Percentiles rank a stretch among this genome's conserved stretches.
Evolutionary conservation across 2,329 filamentous ascomycete genomes (phyloP).

Genomic region (Samsoniella hepiali): DNA sequence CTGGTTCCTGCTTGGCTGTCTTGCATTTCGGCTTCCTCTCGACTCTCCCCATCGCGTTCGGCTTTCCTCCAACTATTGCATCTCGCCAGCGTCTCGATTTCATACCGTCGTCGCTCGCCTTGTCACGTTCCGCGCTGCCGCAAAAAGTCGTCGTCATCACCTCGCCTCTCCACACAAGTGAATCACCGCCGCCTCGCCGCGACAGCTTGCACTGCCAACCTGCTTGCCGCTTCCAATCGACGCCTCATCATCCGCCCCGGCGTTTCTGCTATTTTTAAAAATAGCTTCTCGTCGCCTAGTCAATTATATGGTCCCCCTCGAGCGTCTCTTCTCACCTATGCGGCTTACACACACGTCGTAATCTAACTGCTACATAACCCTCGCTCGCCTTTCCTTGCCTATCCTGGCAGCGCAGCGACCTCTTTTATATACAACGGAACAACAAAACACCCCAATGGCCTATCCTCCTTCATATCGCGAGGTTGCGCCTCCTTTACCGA

Average conservation of each 20-base stretch:
- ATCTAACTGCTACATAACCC: slow-evolving; percentile 10
- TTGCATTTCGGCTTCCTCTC: neutral
- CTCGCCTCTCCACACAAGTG: slow-evolving; percentile 7
- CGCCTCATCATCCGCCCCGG: neutral
- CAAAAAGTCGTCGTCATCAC: slow-evolving; percentile 18
- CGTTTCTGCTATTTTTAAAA: neutral
- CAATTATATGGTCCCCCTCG: neutral
- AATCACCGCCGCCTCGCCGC: slow-evolving; percentile 12
- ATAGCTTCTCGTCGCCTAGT: neutral
- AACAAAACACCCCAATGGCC: slow-evolving; percentile 30
- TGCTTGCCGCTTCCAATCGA: slow-evolving; percentile 1
- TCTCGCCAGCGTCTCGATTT: neutral
- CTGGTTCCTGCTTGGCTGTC: neutral
- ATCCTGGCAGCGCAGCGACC: neutral
- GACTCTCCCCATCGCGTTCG: neutral
- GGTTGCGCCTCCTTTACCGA: slow-evolving; percentile 34
- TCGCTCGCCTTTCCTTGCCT: slow-evolving; percentile 2
- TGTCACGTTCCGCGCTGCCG: neutral
- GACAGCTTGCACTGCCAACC: slow-evolving; percentile 15
- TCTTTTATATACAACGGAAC: neutral
- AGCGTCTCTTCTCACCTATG: neutral
- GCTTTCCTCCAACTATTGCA: neutral
- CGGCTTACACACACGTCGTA: slow-evolving; percentile 12
- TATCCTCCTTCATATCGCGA: slow-evolving; percentile 37
- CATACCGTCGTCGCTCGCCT: neutral